Evolutionary conservation across 1,284 basidiomycete species (phyloP), one percentile per base, ranked within the genome.

Genomic region (Bondarzewia mesenterica): DNA sequence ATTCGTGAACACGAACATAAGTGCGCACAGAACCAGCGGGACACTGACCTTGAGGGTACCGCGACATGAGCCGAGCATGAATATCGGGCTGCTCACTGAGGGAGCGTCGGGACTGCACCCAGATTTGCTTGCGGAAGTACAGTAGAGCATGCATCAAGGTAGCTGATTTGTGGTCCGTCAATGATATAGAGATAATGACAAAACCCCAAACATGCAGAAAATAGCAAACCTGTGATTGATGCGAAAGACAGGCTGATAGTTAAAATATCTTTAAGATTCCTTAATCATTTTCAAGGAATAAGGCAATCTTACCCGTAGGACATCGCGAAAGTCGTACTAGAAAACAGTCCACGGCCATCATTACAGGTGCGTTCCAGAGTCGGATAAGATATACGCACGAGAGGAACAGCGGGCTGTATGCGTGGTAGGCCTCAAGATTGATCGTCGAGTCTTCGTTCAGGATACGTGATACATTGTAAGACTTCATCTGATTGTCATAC

Each of bases 341-440:
- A 35, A n/a, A 10, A 61, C 57, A 0, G 76, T 75, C 59, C 82
- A 7, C 29, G 6, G 29, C 75, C 38, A 18, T 18, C 6, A 5
- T 23, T 7, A 25, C 14, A 18, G 12, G 14, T 18, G 38, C 12
- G 20, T n/a, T 4, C 8, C 38, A 40, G n/a, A 25, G 43, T n/a
- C 42, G 4, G 46, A 36, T 7, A 3, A 23, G 26, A 22, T 20
- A 26, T 4, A 45, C 59, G 16, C 40, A 64, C 63, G 90, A 83
- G 21, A 96, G 71, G 67, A 85, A 95, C 2, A 94, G 65, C 0
- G 90, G 92, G 49, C 89, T 93, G 60, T 97, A 97, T 1, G 62
- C 68, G 48, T 77, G 61, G 65, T 95, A 96, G 0, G 80, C 84
- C 0, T 67, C 65, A 14, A 68, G 42, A 62, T 92, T 78, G 57